Conservation (phyloP, 768 basidiomycete species). For the Rubroboletus satanas region DNA sequence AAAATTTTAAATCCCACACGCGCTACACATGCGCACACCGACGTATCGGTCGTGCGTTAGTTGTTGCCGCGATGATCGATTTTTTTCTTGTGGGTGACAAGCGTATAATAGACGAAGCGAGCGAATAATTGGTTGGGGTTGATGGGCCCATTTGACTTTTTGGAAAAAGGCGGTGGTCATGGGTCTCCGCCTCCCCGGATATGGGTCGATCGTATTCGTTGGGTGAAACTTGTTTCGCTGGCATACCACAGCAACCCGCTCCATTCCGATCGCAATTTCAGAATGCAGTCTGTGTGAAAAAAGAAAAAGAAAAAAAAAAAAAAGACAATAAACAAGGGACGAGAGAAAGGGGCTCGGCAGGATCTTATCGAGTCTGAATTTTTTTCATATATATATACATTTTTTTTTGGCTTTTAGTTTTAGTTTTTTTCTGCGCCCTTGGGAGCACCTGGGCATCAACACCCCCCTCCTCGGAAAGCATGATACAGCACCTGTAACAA, state of each 20-base stretch:
- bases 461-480: neutral
- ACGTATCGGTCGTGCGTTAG: too few relatives aligned
- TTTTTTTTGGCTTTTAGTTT: neutral
- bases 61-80: neutral
- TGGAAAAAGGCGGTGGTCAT: neutral
- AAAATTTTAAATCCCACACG: too few relatives aligned
- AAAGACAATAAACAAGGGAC: neutral
- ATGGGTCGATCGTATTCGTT: neutral
- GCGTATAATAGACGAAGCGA: neutral
- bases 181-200: neutral
- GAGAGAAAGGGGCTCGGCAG: neutral
- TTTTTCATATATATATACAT: neutral
- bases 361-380: neutral
- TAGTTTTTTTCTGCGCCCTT: neutral
- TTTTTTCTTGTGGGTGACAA: neutral
- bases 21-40: too few relatives aligned
- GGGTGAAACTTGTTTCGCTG: constrained; percentile 7
- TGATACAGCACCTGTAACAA: neutral
- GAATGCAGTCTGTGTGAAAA: neutral
- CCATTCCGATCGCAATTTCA: constrained; percentile 8
- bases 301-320: neutral
- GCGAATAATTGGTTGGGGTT: neutral
- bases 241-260: neutral
- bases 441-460: neutral
- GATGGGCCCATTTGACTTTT: neutral